Evolutionary conservation across 1,139 yeast genomes (phyloP).

Genomic region (Lodderomyces orthopsilosis): DNA sequence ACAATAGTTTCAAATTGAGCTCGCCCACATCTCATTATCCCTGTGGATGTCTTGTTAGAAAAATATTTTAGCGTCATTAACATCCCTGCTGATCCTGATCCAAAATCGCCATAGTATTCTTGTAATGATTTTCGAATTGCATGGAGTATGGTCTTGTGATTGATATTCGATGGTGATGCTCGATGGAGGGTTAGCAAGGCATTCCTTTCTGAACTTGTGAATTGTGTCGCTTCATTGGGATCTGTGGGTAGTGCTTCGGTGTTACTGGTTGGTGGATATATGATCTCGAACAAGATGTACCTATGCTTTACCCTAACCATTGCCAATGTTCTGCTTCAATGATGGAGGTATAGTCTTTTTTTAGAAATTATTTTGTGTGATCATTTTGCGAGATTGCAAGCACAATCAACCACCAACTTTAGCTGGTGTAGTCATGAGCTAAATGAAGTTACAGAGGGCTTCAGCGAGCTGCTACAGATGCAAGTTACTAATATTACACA

Average conservation of each 20-base stretch:
- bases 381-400: too few relatives aligned
- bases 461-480: background rate
- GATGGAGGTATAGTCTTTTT: background rate
- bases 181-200: slow-evolving; percentile 48
- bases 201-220: slow-evolving; percentile 27
- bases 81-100: slow-evolving; percentile 63
- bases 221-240: slow-evolving; percentile 19
- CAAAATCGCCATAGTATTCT: slow-evolving; percentile 73
- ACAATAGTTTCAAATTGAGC: slow-evolving; percentile 61
- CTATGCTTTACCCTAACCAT: slow-evolving; percentile 91
- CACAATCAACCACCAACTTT: too few relatives aligned
- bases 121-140: slow-evolving; percentile 54
- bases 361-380: background rate
- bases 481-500: background rate
- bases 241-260: slow-evolving; percentile 19
- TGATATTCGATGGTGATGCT: slow-evolving; percentile 45
- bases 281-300: slow-evolving; percentile 74
- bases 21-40: slow-evolving; percentile 76
- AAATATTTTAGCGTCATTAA: slow-evolving; percentile 74
- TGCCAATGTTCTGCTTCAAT: background rate
- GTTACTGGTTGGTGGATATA: slow-evolving; percentile 65
- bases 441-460: background rate
- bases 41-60: slow-evolving; percentile 78
- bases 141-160: slow-evolving; percentile 46
- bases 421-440: too few relatives aligned